phyloP scores from a whole-genome alignment of 805 yeast genomes.

The Candida ascalaphidarum region DNA sequence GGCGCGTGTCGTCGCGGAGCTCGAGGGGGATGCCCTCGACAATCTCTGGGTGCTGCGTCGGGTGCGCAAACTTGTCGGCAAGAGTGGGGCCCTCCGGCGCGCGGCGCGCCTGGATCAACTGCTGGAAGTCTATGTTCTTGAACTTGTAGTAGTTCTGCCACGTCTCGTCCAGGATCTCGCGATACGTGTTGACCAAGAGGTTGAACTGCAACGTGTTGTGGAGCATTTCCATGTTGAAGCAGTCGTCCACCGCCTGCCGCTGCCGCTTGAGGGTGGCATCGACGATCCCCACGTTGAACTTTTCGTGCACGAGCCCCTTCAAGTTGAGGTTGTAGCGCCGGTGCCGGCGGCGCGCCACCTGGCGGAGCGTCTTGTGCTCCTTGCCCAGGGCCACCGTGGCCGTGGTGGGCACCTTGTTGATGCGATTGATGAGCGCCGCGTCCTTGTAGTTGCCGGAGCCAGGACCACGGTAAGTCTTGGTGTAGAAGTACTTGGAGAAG shows the following conservation, averaged over 20 bases:
- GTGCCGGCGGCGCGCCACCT: conserved; percentile 9
- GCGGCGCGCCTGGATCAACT: conserved; percentile 12
- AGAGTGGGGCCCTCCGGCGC: conserved; percentile 6
- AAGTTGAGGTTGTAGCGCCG: conserved; percentile 14
- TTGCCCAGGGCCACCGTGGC: conserved; percentile 2
- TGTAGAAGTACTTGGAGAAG: conserved; percentile 29
- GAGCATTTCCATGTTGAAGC: conserved; percentile 32
- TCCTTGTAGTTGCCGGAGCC: conserved; percentile 39
- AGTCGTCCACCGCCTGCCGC: conserved; percentile 25
- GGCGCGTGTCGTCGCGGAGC: conserved; percentile 16
- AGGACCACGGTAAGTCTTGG: conserved; percentile 34
- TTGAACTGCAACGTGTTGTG: conserved; percentile 35
- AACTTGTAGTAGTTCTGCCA: conserved; percentile 32
- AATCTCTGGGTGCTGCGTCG: conserved; percentile 25
- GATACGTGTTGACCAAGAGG: conserved; percentile 27
- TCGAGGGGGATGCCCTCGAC: conserved; percentile 23
- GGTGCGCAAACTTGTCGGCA: conserved; percentile 21
- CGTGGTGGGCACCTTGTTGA: conserved; percentile 25
- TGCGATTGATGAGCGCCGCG: conserved; percentile 30
- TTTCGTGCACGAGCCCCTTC: conserved; percentile 31
- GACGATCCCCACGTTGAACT: conserved; percentile 20
- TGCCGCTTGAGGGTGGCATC: conserved; percentile 20
- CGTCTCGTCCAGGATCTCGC: conserved; percentile 29
- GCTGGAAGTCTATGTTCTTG: conserved; percentile 31
- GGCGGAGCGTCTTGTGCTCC: conserved; percentile 11